phyloP scores from a whole-genome alignment of 2,329 filamentous ascomycete species.

The Massarina eburnea region DNA sequence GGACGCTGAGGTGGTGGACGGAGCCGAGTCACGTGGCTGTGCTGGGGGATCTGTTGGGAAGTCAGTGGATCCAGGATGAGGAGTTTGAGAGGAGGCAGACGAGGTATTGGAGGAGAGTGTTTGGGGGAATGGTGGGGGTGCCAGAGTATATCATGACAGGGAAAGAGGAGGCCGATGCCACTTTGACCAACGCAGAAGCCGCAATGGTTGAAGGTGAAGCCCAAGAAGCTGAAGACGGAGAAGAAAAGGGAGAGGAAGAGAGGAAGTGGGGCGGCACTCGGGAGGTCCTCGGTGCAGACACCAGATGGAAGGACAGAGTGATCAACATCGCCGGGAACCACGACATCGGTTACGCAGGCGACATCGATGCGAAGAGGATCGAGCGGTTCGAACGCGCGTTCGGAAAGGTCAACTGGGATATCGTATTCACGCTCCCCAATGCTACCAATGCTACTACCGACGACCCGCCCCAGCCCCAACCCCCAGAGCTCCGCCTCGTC shows the following conservation, averaged over 20 bases:
- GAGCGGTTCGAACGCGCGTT: conserved; percentile 81
- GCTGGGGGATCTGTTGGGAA: conserved; percentile 87
- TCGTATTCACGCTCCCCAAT: conserved; percentile 60
- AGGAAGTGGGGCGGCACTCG: conserved; percentile 27
- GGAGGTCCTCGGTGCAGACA: conserved; percentile 48
- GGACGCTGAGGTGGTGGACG: conserved; percentile 80
- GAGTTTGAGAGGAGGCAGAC: conserved; percentile 76
- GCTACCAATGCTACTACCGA: background rate
- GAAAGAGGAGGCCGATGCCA: background rate
- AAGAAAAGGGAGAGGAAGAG: conserved; percentile 8
- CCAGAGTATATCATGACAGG: conserved; percentile 38
- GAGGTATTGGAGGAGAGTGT: conserved; percentile 80
- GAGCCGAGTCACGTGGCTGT: conserved; percentile 84
- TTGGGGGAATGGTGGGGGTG: conserved; percentile 68
- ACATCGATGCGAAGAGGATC: conserved; percentile 75
- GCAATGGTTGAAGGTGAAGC: conserved; percentile 24
- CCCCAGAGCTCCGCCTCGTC: conserved; percentile 76
- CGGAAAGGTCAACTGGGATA: conserved; percentile 87
- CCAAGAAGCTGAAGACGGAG: conserved; percentile 13
- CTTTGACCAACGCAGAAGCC: conserved; percentile 19
- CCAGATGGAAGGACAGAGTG: conserved; percentile 71
- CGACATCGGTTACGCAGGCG: conserved; percentile 93
- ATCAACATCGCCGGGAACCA: conserved; percentile 95
- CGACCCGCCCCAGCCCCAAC: background rate
- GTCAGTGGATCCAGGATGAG: conserved; percentile 86